These are phyloP conservation scores for Chaetomium olivaceum DNA, from an alignment of 2,329 filamentous ascomycete species.

Conservation along the genomic window DNA sequence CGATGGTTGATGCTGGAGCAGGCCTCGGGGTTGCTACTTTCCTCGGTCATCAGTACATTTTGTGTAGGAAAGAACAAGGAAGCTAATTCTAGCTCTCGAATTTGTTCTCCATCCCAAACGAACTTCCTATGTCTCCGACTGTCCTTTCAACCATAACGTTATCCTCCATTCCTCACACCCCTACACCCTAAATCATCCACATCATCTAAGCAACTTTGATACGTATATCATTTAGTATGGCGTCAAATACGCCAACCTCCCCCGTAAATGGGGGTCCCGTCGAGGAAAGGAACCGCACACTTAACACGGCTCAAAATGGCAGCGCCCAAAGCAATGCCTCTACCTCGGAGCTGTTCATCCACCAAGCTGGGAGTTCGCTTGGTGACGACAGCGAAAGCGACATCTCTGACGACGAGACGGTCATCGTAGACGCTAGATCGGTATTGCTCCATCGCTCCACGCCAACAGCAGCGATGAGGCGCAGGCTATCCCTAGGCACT, in stretches of 20 bases:
- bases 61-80: neutral
- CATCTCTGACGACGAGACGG: neutral
- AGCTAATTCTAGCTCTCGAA: neutral
- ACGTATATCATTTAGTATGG: neutral
- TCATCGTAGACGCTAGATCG: neutral
- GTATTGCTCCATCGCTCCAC: neutral
- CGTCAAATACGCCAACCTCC: neutral
- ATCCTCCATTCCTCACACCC: neutral
- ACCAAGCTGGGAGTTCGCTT: neutral
- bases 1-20: neutral
- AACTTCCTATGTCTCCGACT: neutral
- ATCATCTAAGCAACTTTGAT: neutral
- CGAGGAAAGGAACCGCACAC: neutral
- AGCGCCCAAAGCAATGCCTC: neutral
- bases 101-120: neutral
- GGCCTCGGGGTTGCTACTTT: neutral
- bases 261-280: neutral
- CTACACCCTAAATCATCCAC: neutral
- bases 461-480: neutral
- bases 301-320: neutral
- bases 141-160: neutral
- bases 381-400: neutral
- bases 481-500: neutral
- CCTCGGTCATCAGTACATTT: neutral
- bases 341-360: neutral